These are phyloP conservation scores for Mrakia blollopis DNA, from an alignment of 768 basidiomycete genomes.

Conservation along the genomic window DNA sequence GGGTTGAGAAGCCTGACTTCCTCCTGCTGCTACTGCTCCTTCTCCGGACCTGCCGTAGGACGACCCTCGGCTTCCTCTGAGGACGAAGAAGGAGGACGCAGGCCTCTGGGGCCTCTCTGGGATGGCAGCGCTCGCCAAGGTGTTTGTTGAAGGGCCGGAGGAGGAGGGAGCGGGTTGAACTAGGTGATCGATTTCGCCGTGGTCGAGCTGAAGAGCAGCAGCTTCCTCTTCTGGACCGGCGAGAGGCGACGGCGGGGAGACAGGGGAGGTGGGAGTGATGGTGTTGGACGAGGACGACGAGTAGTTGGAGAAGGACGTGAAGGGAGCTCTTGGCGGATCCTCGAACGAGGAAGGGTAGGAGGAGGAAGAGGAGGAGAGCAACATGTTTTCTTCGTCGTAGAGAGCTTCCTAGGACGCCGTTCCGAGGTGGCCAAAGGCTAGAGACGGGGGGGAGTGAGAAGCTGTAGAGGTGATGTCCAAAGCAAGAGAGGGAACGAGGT, in stretches of 20 bases:
- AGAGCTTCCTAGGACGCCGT: background rate
- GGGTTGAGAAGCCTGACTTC: background rate
- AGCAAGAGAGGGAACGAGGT: background rate
- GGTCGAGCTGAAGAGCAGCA: background rate
- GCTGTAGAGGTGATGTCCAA: background rate
- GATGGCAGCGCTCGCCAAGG: conserved; percentile 1
- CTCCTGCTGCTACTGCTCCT: background rate
- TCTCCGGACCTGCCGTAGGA: background rate
- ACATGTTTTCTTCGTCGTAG: background rate
- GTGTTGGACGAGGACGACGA: conserved; percentile 8
- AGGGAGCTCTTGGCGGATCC: background rate
- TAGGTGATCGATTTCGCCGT: background rate
- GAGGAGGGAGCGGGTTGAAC: background rate
- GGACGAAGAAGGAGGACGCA: background rate
- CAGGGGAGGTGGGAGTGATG: conserved; percentile 10
- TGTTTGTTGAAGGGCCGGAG: background rate
- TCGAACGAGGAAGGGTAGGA: background rate
- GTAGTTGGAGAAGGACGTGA: conserved; percentile 4
- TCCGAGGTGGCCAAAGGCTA: background rate
- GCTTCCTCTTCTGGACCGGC: background rate
- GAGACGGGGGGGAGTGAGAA: background rate
- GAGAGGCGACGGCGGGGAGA: background rate
- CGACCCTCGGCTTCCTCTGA: background rate
- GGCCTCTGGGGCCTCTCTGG: background rate
- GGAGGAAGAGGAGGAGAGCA: background rate